These are phyloP conservation scores for Clarkia xantiana DNA, from an alignment of 345 rosid species.

Conservation along the genomic window DNA sequence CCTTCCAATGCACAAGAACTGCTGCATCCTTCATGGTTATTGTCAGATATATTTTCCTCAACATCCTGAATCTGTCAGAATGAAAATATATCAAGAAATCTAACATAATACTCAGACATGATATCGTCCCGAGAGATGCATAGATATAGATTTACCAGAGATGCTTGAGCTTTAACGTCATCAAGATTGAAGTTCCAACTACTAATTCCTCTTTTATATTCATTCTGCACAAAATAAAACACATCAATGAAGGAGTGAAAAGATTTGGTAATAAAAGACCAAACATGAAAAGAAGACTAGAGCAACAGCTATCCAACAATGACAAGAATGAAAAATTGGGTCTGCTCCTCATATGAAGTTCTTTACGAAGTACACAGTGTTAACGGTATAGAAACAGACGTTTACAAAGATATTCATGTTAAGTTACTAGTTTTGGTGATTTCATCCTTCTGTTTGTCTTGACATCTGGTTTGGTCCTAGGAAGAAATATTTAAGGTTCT, in stretches of 20 bases:
- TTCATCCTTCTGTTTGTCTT: no score
- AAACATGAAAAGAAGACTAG: no score
- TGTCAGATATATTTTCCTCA: slow-evolving; percentile 46
- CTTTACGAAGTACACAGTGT: no score
- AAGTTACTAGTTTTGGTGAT: no score
- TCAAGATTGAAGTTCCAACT: slow-evolving; percentile 98
- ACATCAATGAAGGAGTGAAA: background rate
- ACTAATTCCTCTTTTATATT: slow-evolving; percentile 93
- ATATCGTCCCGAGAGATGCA: slow-evolving; percentile 2
- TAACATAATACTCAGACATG: background rate
- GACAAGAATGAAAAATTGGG: no score
- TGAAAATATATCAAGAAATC: background rate
- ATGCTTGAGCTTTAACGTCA: slow-evolving; percentile 96
- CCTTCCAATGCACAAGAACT: slow-evolving; percentile 32
- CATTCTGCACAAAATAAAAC: slow-evolving; percentile 37
- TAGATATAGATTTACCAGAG: slow-evolving; percentile 43
- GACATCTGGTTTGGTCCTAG: no score
- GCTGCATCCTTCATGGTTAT: slow-evolving; percentile 36
- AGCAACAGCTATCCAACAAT: no score
- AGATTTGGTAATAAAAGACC: no score
- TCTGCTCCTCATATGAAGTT: no score
- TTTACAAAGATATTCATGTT: no score
- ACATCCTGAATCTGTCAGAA: slow-evolving; percentile 65
- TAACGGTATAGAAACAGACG: no score
- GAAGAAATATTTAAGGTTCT: no score